A percentile compares a stretch with the other conserved stretches of the same genome.
These are phyloP conservation scores for Dovyalis caffra DNA, from an alignment of 345 rosid genomes.

Conservation along the genomic window DNA sequence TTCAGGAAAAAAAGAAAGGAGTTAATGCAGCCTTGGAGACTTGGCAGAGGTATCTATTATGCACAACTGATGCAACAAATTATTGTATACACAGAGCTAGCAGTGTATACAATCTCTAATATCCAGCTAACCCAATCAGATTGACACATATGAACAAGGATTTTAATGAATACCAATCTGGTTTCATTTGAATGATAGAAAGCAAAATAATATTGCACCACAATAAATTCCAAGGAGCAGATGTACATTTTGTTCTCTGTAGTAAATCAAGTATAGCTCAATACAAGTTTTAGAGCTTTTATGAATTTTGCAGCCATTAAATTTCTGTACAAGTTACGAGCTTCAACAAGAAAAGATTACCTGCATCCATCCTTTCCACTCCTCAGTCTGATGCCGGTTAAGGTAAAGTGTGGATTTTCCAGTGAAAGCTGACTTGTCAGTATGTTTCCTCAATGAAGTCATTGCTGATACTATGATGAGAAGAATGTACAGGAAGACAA, in stretches of 20 bases:
- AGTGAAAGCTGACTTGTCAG: constrained; percentile 69
- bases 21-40: constrained; percentile 6
- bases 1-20: constrained; percentile 1
- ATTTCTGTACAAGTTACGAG: background rate
- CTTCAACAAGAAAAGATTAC: constrained; percentile 45
- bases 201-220: background rate
- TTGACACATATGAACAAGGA: background rate
- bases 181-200: background rate
- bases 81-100: background rate
- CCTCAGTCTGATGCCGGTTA: constrained; percentile 94
- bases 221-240: background rate
- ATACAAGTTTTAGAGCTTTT: background rate
- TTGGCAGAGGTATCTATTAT: background rate
- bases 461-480: constrained; percentile 82
- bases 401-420: constrained; percentile 84
- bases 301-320: background rate
- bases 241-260: background rate
- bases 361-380: constrained; percentile 99
- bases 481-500: constrained; percentile 78
- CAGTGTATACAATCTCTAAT: constrained; percentile 1
- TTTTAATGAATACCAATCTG: background rate
- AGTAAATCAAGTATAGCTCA: background rate
- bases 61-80: background rate
- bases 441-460: constrained; percentile 85
- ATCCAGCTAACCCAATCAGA: background rate